Percentiles rank a stretch among this genome's conserved stretches.
Evolutionary conservation across 345 rosid species (phyloP).

Genomic region (Noccaea caerulescens): DNA sequence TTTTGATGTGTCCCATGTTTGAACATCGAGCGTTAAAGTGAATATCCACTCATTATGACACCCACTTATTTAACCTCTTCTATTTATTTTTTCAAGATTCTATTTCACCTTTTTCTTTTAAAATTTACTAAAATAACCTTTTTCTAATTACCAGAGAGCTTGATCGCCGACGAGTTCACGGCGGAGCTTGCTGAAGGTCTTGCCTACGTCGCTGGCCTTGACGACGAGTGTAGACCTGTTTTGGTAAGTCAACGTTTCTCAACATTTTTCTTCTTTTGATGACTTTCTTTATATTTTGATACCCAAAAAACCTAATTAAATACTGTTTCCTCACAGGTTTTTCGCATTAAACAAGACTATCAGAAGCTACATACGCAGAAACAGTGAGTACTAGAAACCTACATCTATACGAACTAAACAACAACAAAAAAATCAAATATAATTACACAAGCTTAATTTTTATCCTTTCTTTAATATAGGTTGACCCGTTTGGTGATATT

Average conservation of each 20-base stretch:
- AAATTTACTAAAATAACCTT: background rate
- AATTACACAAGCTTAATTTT: background rate
- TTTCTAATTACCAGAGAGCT: conserved; percentile 48
- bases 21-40: conserved; percentile 52
- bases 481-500: conserved; percentile 85
- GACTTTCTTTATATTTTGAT: background rate
- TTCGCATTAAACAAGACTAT: conserved; percentile 90
- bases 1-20: conserved; percentile 48
- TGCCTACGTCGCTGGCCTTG: conserved; percentile 93
- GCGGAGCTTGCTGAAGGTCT: conserved; percentile 86
- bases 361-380: conserved; percentile 83
- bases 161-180: conserved; percentile 99
- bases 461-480: conserved; percentile 44
- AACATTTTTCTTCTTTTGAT: background rate
- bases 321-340: conserved; percentile 56
- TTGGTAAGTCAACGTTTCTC: conserved; percentile 52
- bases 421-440: background rate
- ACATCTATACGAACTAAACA: background rate
- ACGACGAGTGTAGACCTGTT: conserved; percentile 92
- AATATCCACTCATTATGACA: conserved; percentile 47
- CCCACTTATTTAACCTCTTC: conserved; percentile 44
- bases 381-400: conserved; percentile 54
- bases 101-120: conserved; percentile 20
- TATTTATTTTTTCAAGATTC: conserved; percentile 38
- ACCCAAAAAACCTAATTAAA: conserved; percentile 6